Percentiles rank a stretch among this genome's conserved stretches.
Conservation (phyloP, 192 early-diverging fungal species). For the Physocladia obscura region DNA sequence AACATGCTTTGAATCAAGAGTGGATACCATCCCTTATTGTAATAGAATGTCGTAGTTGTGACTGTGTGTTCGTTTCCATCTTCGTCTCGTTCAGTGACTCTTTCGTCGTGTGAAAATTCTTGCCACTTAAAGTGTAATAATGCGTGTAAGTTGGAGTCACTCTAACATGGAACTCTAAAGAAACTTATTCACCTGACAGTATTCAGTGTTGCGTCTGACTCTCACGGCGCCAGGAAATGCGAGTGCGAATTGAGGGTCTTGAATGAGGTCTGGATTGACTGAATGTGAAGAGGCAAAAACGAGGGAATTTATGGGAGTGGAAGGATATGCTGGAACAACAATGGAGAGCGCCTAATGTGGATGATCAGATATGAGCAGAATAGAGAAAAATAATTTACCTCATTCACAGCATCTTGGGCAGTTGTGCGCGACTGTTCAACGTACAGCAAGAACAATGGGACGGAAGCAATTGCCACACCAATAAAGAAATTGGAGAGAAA, state of each 20-base stretch:
- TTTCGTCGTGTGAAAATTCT: constrained; percentile 22
- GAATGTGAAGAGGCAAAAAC: constrained; percentile 12
- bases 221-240: constrained; percentile 12
- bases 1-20: constrained; percentile 20
- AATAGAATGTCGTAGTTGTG: constrained; percentile 29
- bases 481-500: too few species aligned
- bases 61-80: constrained; percentile 26
- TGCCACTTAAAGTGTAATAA: constrained; percentile 26
- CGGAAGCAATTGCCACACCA: constrained; percentile 4
- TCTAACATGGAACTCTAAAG: neutral
- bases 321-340: neutral
- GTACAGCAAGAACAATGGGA: constrained; percentile 11
- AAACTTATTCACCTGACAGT: constrained; percentile 26
- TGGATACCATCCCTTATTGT: constrained; percentile 32
- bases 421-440: neutral
- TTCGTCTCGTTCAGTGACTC: neutral
- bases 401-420: constrained; percentile 7
- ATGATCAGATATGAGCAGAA: neutral
- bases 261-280: constrained; percentile 2
- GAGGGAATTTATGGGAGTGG: neutral
- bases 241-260: constrained; percentile 13
- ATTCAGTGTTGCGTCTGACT: constrained; percentile 14
- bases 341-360: neutral
- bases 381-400: neutral
- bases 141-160: neutral